Percentiles rank a stretch among this genome's conserved stretches.
These are phyloP conservation scores for Pouteria glomerata DNA, from an alignment of 148 eudicot genomes.

Conservation along the genomic window DNA sequence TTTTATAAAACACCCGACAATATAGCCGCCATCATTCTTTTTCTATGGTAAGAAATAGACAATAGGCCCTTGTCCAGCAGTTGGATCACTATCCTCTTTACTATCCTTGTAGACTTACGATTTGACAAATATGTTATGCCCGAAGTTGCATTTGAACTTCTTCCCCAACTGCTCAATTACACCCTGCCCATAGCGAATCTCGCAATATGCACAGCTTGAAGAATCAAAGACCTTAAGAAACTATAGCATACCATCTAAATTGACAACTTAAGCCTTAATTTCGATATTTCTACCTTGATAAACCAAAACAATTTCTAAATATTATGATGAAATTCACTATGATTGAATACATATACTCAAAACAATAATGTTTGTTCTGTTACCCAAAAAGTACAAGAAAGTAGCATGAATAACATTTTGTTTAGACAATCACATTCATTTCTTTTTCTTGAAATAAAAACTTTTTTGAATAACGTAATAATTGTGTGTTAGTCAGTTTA, in stretches of 20 bases:
- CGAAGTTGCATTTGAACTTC: slow-evolving; percentile 27
- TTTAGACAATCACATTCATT: not conserved
- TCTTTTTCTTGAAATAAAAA: not conserved
- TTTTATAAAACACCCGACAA: slow-evolving; percentile 33
- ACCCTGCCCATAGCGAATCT: slow-evolving; percentile 24
- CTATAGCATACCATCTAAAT: slow-evolving; percentile 64
- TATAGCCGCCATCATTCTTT: slow-evolving; percentile 54
- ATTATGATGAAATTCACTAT: slow-evolving; percentile 1
- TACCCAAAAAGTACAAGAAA: not conserved
- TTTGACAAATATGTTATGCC: slow-evolving; percentile 22
- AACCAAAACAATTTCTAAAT: slow-evolving; percentile 10
- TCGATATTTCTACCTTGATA: not conserved
- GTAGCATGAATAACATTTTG: not conserved
- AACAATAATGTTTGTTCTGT: not conserved
- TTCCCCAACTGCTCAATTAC: slow-evolving; percentile 20
- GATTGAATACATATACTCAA: not conserved
- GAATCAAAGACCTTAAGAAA: slow-evolving; percentile 36
- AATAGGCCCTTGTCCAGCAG: slow-evolving; percentile 26
- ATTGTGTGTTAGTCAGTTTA: not conserved
- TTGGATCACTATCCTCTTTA: slow-evolving; percentile 49
- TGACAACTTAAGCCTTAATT: slow-evolving; percentile 13
- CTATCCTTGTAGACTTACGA: slow-evolving; percentile 16
- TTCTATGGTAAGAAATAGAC: slow-evolving; percentile 31
- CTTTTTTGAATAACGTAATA: not conserved
- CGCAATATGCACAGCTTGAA: slow-evolving; percentile 34